Conservation (phyloP, 371 early-diverging fungal species). For the Cladochytrium tenue region DNA sequence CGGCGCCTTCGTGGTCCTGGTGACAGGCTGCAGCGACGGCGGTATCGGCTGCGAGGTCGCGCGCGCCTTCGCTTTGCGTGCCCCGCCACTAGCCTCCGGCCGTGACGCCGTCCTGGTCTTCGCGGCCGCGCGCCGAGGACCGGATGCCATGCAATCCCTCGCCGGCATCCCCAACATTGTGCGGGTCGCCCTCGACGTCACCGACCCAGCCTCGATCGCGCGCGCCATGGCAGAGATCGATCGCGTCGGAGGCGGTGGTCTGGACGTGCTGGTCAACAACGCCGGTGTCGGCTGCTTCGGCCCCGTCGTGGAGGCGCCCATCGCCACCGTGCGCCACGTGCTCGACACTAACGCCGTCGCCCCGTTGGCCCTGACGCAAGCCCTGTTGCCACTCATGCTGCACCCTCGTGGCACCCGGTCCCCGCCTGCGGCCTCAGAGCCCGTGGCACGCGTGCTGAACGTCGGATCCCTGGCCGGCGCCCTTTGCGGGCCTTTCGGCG, state of each 20-base stretch:
- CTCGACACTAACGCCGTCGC: conserved; percentile 26
- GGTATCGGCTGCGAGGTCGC: conserved; percentile 22
- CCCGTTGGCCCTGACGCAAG: conserved; percentile 16
- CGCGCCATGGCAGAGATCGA: conserved; percentile 14
- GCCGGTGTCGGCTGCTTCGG: conserved; percentile 27
- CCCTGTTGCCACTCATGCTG: conserved; percentile 2
- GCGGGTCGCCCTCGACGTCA: conserved; percentile 22
- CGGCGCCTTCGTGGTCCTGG: conserved; percentile 34
- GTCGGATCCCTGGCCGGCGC: no score
- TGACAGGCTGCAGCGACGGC: conserved; percentile 23
- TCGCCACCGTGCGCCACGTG: conserved; percentile 6
- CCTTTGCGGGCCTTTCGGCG: no score
- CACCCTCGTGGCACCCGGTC: no score
- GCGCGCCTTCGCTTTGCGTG: conserved; percentile 12
- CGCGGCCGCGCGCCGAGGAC: background rate
- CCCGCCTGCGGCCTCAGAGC: no score
- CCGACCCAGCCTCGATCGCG: conserved; percentile 10
- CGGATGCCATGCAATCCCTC: background rate
- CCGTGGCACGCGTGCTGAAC: no score
- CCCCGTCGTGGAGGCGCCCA: conserved; percentile 6
- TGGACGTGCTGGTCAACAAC: conserved; percentile 28
- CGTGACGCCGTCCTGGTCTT: background rate
- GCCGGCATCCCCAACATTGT: background rate
- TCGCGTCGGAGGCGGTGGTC: conserved; percentile 6
- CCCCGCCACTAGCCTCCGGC: background rate